Evolutionary conservation across 495 filamentous ascomycete species (phyloP), one percentile per base, ranked within the genome.

Genomic region (Penicillium macrosclerotiorum): DNA sequence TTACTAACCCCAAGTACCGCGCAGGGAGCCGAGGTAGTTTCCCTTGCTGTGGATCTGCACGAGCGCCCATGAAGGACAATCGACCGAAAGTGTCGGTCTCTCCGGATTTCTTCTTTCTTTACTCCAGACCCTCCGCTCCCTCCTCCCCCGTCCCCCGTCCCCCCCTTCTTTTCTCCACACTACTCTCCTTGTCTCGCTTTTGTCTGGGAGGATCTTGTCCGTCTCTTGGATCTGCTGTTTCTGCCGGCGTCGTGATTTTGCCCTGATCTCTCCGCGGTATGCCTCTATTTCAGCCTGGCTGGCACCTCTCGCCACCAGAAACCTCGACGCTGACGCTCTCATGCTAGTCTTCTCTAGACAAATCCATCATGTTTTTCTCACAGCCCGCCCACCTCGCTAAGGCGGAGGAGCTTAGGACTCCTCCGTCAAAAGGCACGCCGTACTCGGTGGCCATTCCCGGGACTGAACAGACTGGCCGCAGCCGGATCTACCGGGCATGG

Each of bases 401-500:
- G 42, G 71, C 73, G 9, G 61, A 63, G 32, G 68, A 77, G 47
- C 59, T 74, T 22, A 57, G 53, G 31, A 40, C 66, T 37, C 64
- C 64, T 18, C 72, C 74, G 33, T 73, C 73, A 7, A 68, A 68
- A 30, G 73, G 73, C 7, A 60, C 47, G 13, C 71, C 75, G 1
- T 78, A 74, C 51, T 73, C 71, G 25, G 72, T 95, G 3, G 70
- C 87, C 12, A 45, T 98, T 23, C 83, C 89, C 5, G 88, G 86
- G 42, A 82, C 83, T 22, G 78, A 89, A 69, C 66, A 77, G 45
- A 81, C 83, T 19, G 90, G 86, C 33, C 81, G 89, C 44, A 86
- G 77, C 17, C 69, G 78, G 24, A 69, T 94, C 44, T 98, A 96
- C 66, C 80, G 93, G 47, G 84, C 95, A 66, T 94, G 85, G 83